These are phyloP conservation scores for Saturnispora saitoi DNA, from an alignment of 805 yeast species.

Conservation along the genomic window DNA sequence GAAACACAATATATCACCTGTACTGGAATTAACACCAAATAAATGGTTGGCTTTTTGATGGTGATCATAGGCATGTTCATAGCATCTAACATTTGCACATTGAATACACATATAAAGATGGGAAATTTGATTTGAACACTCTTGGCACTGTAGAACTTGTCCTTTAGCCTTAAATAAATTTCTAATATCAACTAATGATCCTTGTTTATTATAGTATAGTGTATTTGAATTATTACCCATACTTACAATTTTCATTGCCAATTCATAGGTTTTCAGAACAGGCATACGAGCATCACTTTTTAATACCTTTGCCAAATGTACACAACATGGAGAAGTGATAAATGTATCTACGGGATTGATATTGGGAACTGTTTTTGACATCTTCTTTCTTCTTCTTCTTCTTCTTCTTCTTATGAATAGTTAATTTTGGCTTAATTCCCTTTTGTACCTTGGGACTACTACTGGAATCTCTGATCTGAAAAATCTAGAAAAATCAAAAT, in stretches of 20 bases:
- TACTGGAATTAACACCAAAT: conserved; percentile 52
- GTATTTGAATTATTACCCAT: conserved; percentile 11
- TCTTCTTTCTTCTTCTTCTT: not conserved
- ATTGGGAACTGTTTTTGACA: conserved; percentile 5
- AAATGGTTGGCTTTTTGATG: conserved; percentile 41
- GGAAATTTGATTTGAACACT: conserved; percentile 30
- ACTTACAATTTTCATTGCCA: conserved; percentile 39
- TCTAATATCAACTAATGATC: conserved; percentile 30
- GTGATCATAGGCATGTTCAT: conserved; percentile 43
- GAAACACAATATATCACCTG: conserved; percentile 70
- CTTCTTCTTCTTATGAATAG: not conserved
- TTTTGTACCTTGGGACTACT: not conserved
- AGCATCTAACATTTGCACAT: conserved; percentile 72
- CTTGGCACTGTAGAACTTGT: conserved; percentile 41
- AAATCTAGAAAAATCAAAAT: not conserved
- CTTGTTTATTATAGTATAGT: conserved; percentile 29
- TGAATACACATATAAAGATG: conserved; percentile 56
- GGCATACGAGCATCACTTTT: conserved; percentile 41
- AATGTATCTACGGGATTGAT: conserved; percentile 13
- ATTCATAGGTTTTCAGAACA: conserved; percentile 41
- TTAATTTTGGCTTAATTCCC: not conserved
- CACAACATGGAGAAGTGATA: conserved; percentile 37
- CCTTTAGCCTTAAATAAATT: conserved; percentile 35
- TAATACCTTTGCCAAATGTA: conserved; percentile 40
- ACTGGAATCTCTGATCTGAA: not conserved